phyloP scores from a whole-genome alignment of 129 eudicot species.

The Silybum marianum region DNA sequence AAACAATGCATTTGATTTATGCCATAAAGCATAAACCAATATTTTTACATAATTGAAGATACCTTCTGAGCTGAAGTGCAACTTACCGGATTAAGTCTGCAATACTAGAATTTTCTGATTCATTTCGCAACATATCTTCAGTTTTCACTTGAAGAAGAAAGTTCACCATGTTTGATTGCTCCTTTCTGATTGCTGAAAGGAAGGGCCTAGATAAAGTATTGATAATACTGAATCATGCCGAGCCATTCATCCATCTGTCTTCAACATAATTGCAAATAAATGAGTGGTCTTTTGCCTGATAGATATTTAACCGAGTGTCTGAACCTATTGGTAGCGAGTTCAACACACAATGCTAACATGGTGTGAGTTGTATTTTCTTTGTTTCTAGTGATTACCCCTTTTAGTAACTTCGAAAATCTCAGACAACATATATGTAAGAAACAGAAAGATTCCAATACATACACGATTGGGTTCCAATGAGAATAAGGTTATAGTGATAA shows the following conservation, averaged over 20 bases:
- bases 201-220: not conserved
- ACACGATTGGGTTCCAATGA: not conserved
- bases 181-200: slow-evolving; percentile 10
- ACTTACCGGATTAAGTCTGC: not conserved
- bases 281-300: not conserved
- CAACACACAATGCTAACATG: not conserved
- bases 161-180: not conserved
- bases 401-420: not conserved
- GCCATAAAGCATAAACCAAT: not conserved
- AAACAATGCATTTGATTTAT: not conserved
- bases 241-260: slow-evolving; percentile 3
- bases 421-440: not conserved
- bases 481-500: not conserved
- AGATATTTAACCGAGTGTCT: not conserved
- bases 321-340: not conserved
- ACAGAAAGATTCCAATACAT: not conserved
- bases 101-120: not conserved
- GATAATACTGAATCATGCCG: not conserved
- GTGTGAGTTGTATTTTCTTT: not conserved
- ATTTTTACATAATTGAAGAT: not conserved
- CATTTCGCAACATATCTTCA: slow-evolving; percentile 8
- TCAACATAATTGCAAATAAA: not conserved
- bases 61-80: not conserved
- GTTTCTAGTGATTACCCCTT: not conserved
- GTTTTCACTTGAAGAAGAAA: slow-evolving; percentile 3